Evolutionary conservation across 257 asterid genomes (phyloP), one percentile per base, ranked within the genome.

Genomic region (Craterostigma plantagineum): DNA sequence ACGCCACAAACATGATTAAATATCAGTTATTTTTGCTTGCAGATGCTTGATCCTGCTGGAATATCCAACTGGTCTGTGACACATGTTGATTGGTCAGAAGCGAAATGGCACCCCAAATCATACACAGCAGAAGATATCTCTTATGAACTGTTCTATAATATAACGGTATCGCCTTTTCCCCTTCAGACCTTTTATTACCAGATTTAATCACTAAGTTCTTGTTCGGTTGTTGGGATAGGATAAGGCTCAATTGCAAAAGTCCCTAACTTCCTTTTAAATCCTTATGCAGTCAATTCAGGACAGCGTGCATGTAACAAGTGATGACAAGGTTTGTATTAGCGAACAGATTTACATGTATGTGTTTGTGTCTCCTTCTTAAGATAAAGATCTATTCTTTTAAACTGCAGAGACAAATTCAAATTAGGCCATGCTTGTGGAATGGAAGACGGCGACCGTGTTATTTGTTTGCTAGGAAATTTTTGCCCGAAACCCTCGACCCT

Each of bases 41-140:
- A 82, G 95, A 72, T 78, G 81, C 68, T 78, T 57, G 95, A 82
- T 66, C 79, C 92, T 4, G 43, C 55, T 60, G 95, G 92, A 57
- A 65, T 82, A 53, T 71, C 95, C 45, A 75, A 78, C 54, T 82
- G 95, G 95, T 81, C 94, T 33, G 76, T 82, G 43, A 82, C 94
- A 16, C 72, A 78, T 53, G 92, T 77, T 52, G 92, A 81, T 69
- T 81, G 94, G 94, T 81, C 94, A 33, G 92, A 81, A 60, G 75
- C 76, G 58, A 81, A 81, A 63, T 81, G 94, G 94, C 92, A 81
- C 53, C 94, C 94, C 14, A 81, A 59, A 62, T 72, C 98, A 7
- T 87, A 87, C 55, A 49, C 51, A 50, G 77, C 68, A 50, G 65
- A 54, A 49, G 95, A 87, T 63, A 49, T 82, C 17, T 57, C 77